A percentile compares a stretch with the other conserved stretches of the same genome.
Conservation (phyloP, 345 rosid species). For the Citropsis articulata region DNA sequence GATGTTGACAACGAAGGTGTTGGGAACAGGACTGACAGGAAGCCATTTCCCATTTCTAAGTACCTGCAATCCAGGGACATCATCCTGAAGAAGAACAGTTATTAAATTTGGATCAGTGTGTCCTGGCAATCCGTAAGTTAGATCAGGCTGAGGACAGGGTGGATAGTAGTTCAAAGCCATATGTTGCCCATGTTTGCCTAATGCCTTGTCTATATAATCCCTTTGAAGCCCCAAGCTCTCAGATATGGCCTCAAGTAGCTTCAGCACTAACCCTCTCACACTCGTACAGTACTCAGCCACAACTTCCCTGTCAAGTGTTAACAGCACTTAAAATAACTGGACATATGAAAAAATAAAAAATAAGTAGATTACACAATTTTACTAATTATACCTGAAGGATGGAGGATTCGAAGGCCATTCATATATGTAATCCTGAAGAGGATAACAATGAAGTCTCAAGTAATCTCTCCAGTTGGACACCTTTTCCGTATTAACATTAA, state of each 20-base stretch:
- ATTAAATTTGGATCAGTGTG: slow-evolving; percentile 71
- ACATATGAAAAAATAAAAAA: background rate
- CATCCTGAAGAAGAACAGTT: slow-evolving; percentile 24
- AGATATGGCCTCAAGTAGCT: slow-evolving; percentile 64
- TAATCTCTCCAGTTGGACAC: slow-evolving; percentile 83
- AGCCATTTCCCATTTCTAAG: slow-evolving; percentile 64
- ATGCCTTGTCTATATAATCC: slow-evolving; percentile 31
- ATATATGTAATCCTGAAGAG: slow-evolving; percentile 47
- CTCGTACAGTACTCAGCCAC: slow-evolving; percentile 56
- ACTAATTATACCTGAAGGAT: slow-evolving; percentile 45
- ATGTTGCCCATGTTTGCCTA: slow-evolving; percentile 71
- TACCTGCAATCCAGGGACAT: slow-evolving; percentile 56
- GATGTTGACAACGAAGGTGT: slow-evolving; percentile 42
- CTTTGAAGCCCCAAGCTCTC: slow-evolving; percentile 68
- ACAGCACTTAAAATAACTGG: background rate
- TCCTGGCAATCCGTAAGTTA: slow-evolving; percentile 39
- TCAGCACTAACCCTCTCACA: slow-evolving; percentile 45
- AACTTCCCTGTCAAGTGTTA: slow-evolving; percentile 42
- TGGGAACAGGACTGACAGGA: slow-evolving; percentile 64
- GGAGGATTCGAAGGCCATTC: slow-evolving; percentile 85
- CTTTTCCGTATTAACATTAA: slow-evolving; percentile 63
- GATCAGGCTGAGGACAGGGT: slow-evolving; percentile 76
- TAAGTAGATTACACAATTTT: no score
- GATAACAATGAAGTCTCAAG: slow-evolving; percentile 72
- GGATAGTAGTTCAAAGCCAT: slow-evolving; percentile 90